phyloP scores from a whole-genome alignment of 2,329 filamentous ascomycete species.

The Sclerotinia spermophila region DNA sequence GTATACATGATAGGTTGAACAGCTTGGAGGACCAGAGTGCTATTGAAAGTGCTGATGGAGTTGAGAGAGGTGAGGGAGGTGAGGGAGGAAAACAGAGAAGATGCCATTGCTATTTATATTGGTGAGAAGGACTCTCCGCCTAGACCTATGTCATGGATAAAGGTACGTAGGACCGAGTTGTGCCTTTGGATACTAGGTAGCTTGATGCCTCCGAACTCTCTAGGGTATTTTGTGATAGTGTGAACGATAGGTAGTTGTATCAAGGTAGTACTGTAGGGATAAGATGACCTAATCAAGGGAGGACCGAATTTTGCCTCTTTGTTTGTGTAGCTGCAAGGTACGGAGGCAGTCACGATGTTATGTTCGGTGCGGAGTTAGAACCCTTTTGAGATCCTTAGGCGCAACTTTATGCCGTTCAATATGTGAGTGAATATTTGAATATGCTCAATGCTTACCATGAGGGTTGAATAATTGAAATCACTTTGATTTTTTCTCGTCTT shows the following conservation, averaged over 20 bases:
- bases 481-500: neutral
- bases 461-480: neutral
- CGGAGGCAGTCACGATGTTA: slow-evolving; percentile 14
- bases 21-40: slow-evolving; percentile 20
- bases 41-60: slow-evolving; percentile 25
- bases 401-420: neutral
- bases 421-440: too few species aligned
- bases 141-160: neutral
- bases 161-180: slow-evolving; percentile 21
- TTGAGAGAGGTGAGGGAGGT: slow-evolving; percentile 29
- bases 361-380: neutral
- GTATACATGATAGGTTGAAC: slow-evolving; percentile 47
- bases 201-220: neutral
- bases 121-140: neutral
- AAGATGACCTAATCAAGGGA: neutral
- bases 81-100: slow-evolving; percentile 22
- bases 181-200: slow-evolving; percentile 16
- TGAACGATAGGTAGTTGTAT: neutral
- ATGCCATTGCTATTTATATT: slow-evolving; percentile 33
- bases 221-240: neutral
- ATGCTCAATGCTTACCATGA: neutral
- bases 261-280: neutral
- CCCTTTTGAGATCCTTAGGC: slow-evolving; percentile 1
- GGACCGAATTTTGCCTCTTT: neutral
- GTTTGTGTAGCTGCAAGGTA: slow-evolving; percentile 16